A percentile compares a stretch with the other conserved stretches of the same genome.
These are phyloP conservation scores for Phialophora chinensis DNA, from an alignment of 2,329 filamentous ascomycete species.

Conservation along the genomic window DNA sequence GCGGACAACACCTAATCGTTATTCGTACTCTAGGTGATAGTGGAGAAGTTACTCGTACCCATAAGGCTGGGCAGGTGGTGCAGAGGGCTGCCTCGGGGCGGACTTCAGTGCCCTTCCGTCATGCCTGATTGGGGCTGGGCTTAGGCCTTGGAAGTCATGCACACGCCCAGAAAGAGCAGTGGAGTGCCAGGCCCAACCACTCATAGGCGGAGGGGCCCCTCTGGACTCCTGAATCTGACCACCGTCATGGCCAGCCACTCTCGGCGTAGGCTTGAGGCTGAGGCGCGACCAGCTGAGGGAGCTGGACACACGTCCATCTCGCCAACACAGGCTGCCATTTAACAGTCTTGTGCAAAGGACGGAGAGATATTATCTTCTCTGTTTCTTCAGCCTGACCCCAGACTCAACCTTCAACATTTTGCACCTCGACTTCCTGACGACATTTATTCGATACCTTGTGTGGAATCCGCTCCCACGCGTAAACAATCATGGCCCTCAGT, in stretches of 20 bases:
- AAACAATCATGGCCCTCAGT: conserved; percentile 23
- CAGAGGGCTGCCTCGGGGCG: not conserved
- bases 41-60: too few relatives aligned
- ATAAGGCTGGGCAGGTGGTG: too few relatives aligned
- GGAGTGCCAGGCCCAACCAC: not conserved
- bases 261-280: conserved; percentile 19
- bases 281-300: conserved; percentile 14
- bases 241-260: conserved; percentile 12
- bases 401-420: not conserved
- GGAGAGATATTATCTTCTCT: conserved; percentile 2
- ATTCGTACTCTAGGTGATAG: too few relatives aligned
- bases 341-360: not conserved
- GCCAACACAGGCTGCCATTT: conserved; percentile 12
- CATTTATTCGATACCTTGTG: not conserved
- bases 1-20: too few relatives aligned
- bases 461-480: not conserved
- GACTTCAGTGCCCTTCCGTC: not conserved
- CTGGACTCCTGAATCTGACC: conserved; percentile 16
- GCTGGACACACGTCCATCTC: conserved; percentile 5
- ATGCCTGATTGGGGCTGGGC: not conserved
- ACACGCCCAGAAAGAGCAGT: conserved; percentile 1
- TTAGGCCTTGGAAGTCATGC: conserved; percentile 1
- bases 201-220: not conserved
- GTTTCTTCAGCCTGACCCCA: not conserved
- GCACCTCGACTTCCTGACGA: not conserved